Conservation (phyloP, 345 rosid species). For the Carallia brachiata region DNA sequence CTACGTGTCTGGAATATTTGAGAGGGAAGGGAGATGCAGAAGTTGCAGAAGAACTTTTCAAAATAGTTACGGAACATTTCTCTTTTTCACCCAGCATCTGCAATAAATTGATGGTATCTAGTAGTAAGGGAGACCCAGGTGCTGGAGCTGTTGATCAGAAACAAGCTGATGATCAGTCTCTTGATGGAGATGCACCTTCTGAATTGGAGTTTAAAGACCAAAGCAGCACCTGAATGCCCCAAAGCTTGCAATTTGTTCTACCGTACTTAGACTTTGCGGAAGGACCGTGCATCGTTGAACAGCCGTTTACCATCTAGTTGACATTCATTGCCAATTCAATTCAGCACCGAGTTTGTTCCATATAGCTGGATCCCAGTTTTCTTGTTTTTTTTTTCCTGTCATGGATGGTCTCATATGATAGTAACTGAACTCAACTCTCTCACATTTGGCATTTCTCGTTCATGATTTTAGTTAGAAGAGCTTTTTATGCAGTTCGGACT, state of each 20-base stretch:
- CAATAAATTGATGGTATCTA: not conserved
- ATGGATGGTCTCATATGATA: too few relatives aligned
- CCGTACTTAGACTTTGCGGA: not conserved
- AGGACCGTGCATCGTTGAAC: not conserved
- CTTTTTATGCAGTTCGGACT: too few relatives aligned
- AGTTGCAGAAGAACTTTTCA: too few relatives aligned
- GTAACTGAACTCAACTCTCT: too few relatives aligned
- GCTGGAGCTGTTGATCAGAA: not conserved
- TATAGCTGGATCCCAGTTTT: too few relatives aligned
- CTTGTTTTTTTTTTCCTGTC: too few relatives aligned
- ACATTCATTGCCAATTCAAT: too few relatives aligned
- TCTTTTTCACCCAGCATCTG: not conserved
- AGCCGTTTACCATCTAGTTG: not conserved
- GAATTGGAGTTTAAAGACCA: slow-evolving; percentile 4
- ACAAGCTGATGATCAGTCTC: slow-evolving; percentile 7
- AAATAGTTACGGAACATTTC: not conserved
- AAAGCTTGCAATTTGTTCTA: not conserved
- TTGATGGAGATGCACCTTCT: not conserved
- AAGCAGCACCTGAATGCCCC: not conserved
- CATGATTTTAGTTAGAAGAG: too few relatives aligned
- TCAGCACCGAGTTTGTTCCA: too few relatives aligned
- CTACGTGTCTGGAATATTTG: too few relatives aligned
- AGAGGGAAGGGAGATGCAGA: too few relatives aligned
- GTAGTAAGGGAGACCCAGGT: not conserved
- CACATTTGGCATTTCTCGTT: too few relatives aligned